phyloP scores from a whole-genome alignment of 2,329 filamentous ascomycete species.

The Leptographium wingfieldii region DNA sequence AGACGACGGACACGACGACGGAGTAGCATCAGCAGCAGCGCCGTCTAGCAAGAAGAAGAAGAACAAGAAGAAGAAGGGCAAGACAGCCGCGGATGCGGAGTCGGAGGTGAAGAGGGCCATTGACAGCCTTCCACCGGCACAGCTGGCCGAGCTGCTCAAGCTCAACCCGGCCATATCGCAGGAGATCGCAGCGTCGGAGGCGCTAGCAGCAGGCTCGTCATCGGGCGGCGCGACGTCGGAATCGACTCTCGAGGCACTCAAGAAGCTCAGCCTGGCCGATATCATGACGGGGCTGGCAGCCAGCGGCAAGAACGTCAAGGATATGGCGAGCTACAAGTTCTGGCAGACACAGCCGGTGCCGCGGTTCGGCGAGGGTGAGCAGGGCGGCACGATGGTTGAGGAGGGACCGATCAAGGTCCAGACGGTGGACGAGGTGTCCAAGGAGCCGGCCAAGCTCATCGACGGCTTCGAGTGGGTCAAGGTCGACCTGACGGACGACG shows the following conservation, averaged over 20 bases:
- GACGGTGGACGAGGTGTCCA: slow-evolving; percentile 64
- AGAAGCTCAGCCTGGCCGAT: slow-evolving; percentile 54
- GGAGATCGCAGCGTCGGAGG: slow-evolving; percentile 28
- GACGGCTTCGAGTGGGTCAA: slow-evolving; percentile 90
- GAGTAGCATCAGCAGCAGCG: slow-evolving; percentile 3
- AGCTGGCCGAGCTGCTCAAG: slow-evolving; percentile 53
- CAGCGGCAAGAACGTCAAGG: slow-evolving; percentile 79
- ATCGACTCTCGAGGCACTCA: slow-evolving; percentile 39
- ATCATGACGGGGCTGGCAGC: slow-evolving; percentile 65
- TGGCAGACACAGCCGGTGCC: slow-evolving; percentile 96
- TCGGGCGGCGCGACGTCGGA: slow-evolving; percentile 10
- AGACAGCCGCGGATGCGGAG: slow-evolving; percentile 22
- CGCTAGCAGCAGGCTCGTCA: slow-evolving; percentile 10
- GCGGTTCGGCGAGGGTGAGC: slow-evolving; percentile 50
- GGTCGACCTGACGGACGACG: slow-evolving; percentile 68
- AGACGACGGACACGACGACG: slow-evolving; percentile 33
- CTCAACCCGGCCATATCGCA: slow-evolving; percentile 62
- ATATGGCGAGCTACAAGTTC: slow-evolving; percentile 97
- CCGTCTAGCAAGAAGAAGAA: slow-evolving; percentile 50
- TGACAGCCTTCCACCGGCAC: slow-evolving; percentile 39
- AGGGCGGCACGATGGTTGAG: slow-evolving; percentile 30
- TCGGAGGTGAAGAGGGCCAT: slow-evolving; percentile 37
- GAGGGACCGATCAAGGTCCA: slow-evolving; percentile 80
- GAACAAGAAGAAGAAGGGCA: slow-evolving; percentile 27
- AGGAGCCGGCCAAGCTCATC: slow-evolving; percentile 61